Percentiles rank a stretch among this genome's conserved stretches.
Conservation (phyloP, 163 green algal species). For the Scenedesmus sp. region DNA sequence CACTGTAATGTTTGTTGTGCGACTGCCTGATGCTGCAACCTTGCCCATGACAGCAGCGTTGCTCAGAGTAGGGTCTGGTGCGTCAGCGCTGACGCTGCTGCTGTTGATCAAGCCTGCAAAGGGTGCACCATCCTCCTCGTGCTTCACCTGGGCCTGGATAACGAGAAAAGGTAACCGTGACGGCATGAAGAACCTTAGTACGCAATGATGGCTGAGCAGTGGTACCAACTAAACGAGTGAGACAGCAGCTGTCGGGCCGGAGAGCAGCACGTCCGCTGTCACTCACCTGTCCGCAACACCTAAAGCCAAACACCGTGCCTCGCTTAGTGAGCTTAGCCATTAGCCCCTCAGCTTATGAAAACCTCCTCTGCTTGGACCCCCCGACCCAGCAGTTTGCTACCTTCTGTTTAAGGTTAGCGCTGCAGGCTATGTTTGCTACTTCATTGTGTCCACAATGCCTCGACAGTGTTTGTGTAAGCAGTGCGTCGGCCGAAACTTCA, state of each 20-base stretch:
- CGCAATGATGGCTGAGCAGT: background rate
- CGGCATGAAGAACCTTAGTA: background rate
- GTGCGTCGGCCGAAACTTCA: too few relatives aligned
- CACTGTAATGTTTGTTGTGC: background rate
- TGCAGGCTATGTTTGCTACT: background rate
- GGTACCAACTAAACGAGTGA: background rate
- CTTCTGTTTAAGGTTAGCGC: background rate
- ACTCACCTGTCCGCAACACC: background rate
- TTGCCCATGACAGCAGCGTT: background rate
- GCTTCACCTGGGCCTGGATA: background rate
- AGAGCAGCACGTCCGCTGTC: background rate
- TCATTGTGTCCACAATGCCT: background rate
- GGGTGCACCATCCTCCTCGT: background rate
- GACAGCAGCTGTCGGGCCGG: background rate
- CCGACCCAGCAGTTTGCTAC: background rate
- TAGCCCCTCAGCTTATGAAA: background rate
- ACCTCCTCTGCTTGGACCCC: background rate
- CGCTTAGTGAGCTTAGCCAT: background rate
- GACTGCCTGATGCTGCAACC: background rate
- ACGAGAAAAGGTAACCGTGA: background rate
- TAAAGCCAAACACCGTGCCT: background rate
- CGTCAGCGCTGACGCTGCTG: background rate
- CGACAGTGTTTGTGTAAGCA: background rate
- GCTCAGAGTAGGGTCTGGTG: background rate
- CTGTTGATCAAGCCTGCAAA: background rate